Conservation (phyloP, 495 filamentous ascomycete genomes). For the Trichoderma virens region DNA sequence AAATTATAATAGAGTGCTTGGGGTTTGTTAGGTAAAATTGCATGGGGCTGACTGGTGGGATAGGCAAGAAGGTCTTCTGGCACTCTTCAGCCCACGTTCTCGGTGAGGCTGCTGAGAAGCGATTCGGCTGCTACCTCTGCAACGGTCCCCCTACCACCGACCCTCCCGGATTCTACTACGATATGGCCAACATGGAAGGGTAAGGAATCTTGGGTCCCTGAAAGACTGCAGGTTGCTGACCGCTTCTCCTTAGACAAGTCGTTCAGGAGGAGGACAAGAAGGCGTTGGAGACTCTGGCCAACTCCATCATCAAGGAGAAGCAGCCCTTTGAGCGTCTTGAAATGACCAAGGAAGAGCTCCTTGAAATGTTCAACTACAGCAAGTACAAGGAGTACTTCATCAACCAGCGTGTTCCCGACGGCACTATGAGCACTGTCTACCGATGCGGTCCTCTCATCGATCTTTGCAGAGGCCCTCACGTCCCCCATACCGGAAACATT, state of each 20-base stretch:
- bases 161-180: constrained; percentile 81
- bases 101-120: constrained; percentile 84
- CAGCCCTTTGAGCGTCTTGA: constrained; percentile 88
- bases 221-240: background rate
- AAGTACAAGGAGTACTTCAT: constrained; percentile 83
- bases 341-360: constrained; percentile 78
- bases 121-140: constrained; percentile 84
- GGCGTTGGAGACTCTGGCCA: constrained; percentile 65
- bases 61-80: constrained; percentile 62
- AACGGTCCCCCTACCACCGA: constrained; percentile 87
- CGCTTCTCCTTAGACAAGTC: constrained; percentile 39
- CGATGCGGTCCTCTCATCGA: constrained; percentile 51
- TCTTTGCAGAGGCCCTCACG: constrained; percentile 60
- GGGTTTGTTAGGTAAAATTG: too few relatives aligned
- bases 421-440: constrained; percentile 88
- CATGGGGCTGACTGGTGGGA: constrained; percentile 3
- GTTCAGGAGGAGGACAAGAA: constrained; percentile 72
- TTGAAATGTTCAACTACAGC: constrained; percentile 95
- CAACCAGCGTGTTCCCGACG: constrained; percentile 80
- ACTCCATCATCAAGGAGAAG: constrained; percentile 86
- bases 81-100: constrained; percentile 89
- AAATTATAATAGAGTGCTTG: too few relatives aligned
- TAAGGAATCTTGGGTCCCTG: background rate
- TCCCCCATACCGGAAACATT: constrained; percentile 85
- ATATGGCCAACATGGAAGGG: constrained; percentile 55